Evolutionary conservation across 2,329 filamentous ascomycete genomes (phyloP).

Genomic region (Aureobasidium sp.): DNA sequence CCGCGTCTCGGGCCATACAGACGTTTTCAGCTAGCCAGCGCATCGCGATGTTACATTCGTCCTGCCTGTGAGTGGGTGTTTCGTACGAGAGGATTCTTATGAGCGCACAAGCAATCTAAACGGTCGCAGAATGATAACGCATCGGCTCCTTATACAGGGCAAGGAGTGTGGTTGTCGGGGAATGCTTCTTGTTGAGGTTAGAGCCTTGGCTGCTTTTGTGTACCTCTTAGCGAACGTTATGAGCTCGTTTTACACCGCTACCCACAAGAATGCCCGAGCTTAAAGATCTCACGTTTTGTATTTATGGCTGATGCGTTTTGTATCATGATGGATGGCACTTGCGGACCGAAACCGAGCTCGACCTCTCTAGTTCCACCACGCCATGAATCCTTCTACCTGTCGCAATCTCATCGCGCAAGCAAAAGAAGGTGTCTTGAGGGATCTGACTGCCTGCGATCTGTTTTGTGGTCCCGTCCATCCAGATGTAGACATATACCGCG

Average conservation of each 20-base stretch:
- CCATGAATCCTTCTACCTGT: not conserved
- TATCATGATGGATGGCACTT: not conserved
- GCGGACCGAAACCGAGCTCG: not conserved
- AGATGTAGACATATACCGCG: not conserved
- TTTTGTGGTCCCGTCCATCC: not conserved
- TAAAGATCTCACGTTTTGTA: not conserved
- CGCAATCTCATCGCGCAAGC: not conserved
- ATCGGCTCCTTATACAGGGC: not conserved
- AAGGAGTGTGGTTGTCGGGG: not conserved
- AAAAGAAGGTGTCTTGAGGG: not conserved
- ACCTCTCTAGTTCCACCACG: not conserved
- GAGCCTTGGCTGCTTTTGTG: not conserved
- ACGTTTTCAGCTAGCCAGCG: not conserved
- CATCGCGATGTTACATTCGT: not conserved
- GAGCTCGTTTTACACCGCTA: not conserved
- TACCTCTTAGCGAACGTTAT: not conserved
- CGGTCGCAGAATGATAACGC: not conserved
- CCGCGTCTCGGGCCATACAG: not conserved
- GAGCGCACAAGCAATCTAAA: slow-evolving; percentile 2
- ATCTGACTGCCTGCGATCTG: not conserved
- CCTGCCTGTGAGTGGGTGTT: not conserved
- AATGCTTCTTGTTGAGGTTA: not conserved
- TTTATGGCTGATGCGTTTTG: not conserved
- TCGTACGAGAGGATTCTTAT: not conserved
- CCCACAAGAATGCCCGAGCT: not conserved